A percentile compares a stretch with the other conserved stretches of the same genome.
phyloP scores from a whole-genome alignment of 164 flowering plant species.

The Saururus chinensis region DNA sequence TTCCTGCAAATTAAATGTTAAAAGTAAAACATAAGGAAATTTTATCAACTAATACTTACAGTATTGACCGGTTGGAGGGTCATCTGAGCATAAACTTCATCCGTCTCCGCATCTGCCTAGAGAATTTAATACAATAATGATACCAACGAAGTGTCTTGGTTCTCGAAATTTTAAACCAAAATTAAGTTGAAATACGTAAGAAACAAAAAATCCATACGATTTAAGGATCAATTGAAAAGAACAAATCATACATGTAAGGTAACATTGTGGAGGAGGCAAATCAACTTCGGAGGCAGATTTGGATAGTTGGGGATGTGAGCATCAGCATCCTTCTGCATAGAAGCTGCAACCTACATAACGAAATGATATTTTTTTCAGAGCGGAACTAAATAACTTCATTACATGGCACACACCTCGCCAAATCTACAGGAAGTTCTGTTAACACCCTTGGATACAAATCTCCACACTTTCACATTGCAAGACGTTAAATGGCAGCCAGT shows the following conservation, averaged over 20 bases:
- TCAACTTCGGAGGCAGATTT: slow-evolving; percentile 74
- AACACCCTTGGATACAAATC: too few relatives aligned
- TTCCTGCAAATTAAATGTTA: background rate
- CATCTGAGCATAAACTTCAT: slow-evolving; percentile 99
- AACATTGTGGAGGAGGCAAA: slow-evolving; percentile 85
- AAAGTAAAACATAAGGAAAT: background rate
- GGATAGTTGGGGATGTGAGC: slow-evolving; percentile 91
- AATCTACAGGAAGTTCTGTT: too few relatives aligned
- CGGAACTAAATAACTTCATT: background rate
- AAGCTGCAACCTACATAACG: slow-evolving; percentile 82
- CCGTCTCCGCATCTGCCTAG: slow-evolving; percentile 98
- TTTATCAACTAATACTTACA: slow-evolving; percentile 25
- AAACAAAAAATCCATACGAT: background rate
- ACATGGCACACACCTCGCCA: background rate
- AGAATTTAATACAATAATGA: slow-evolving; percentile 5
- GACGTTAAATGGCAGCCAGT: too few relatives aligned
- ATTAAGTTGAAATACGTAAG: too few relatives aligned
- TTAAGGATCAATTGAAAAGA: background rate
- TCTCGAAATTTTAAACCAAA: background rate
- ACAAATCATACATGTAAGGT: slow-evolving; percentile 65
- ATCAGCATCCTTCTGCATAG: slow-evolving; percentile 89
- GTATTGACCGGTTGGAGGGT: slow-evolving; percentile 92
- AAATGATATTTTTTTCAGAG: background rate
- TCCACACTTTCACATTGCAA: too few relatives aligned
- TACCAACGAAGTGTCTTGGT: background rate